phyloP scores from a whole-genome alignment of 2,329 filamentous ascomycete genomes.

The Colletotrichum simmondsii region DNA sequence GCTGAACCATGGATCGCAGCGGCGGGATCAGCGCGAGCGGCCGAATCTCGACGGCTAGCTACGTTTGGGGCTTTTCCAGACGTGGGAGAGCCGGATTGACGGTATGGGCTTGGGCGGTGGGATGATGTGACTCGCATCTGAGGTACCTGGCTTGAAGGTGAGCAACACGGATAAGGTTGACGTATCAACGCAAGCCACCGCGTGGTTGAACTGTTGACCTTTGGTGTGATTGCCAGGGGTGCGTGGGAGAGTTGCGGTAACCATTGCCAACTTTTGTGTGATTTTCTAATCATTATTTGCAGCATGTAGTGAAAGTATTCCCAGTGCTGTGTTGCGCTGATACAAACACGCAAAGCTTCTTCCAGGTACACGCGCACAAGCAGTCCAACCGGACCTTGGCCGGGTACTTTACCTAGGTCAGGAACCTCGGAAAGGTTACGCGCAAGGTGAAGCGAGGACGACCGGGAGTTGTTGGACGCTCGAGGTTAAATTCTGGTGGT shows the following conservation, averaged over 20 bases:
- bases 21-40: neutral
- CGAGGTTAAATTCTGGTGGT: neutral
- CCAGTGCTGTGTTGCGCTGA: neutral
- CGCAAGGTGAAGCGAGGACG: neutral
- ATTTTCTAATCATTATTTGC: neutral
- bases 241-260: neutral
- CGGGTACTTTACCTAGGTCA: too few relatives aligned
- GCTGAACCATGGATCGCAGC: neutral
- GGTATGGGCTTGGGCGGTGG: slow-evolving; percentile 1
- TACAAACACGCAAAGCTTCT: neutral
- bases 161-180: neutral
- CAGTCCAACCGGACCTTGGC: neutral
- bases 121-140: neutral
- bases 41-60: neutral
- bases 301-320: neutral
- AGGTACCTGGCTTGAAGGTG: neutral
- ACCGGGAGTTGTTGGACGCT: neutral
- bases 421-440: neutral
- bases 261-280: neutral
- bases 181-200: neutral
- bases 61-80: neutral
- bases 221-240: neutral
- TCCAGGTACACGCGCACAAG: neutral
- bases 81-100: neutral
- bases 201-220: neutral